Percentiles rank a stretch among this genome's conserved stretches.
These are phyloP conservation scores for Dryadomyces sulphureus DNA, from an alignment of 2,329 filamentous ascomycete genomes.

Conservation along the genomic window DNA sequence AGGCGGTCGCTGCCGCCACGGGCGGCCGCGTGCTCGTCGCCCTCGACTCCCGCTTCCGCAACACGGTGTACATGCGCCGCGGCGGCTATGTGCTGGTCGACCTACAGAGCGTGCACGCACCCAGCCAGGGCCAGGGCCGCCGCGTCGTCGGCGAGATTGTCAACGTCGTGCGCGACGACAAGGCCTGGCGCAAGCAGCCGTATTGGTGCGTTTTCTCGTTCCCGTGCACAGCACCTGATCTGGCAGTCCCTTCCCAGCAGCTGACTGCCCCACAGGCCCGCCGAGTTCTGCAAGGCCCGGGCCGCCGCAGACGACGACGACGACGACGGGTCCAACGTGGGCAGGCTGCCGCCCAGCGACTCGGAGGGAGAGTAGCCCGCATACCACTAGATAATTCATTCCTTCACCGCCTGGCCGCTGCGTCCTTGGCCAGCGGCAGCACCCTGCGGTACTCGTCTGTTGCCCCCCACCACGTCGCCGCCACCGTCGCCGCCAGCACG, in stretches of 20 bases:
- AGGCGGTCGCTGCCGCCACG: background rate
- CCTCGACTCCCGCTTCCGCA: slow-evolving; percentile 68
- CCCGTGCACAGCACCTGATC: background rate
- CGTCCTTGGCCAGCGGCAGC: slow-evolving; percentile 8
- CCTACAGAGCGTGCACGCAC: slow-evolving; percentile 31
- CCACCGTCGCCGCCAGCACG: slow-evolving; percentile 52
- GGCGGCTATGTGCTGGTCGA: slow-evolving; percentile 81
- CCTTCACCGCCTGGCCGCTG: slow-evolving; percentile 8
- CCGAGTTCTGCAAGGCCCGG: slow-evolving; percentile 58
- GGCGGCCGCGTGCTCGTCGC: slow-evolving; percentile 48
- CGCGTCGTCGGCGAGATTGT: slow-evolving; percentile 80
- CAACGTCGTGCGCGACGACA: slow-evolving; percentile 85
- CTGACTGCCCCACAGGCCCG: slow-evolving; percentile 53
- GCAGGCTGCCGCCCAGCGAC: slow-evolving; percentile 72
- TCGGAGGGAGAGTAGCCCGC: slow-evolving; percentile 50
- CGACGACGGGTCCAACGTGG: slow-evolving; percentile 64
- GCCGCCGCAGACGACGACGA: slow-evolving; percentile 28
- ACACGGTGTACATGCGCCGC: slow-evolving; percentile 84
- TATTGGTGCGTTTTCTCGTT: slow-evolving; percentile 53
- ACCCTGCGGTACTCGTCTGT: slow-evolving; percentile 22
- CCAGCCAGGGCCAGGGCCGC: slow-evolving; percentile 54
- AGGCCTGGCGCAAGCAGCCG: slow-evolving; percentile 71
- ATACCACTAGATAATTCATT: background rate
- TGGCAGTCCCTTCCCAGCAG: no score
- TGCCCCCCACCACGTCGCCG: slow-evolving; percentile 44